phyloP scores from a whole-genome alignment of 192 early-diverging fungal genomes.

The Podila horticola region DNA sequence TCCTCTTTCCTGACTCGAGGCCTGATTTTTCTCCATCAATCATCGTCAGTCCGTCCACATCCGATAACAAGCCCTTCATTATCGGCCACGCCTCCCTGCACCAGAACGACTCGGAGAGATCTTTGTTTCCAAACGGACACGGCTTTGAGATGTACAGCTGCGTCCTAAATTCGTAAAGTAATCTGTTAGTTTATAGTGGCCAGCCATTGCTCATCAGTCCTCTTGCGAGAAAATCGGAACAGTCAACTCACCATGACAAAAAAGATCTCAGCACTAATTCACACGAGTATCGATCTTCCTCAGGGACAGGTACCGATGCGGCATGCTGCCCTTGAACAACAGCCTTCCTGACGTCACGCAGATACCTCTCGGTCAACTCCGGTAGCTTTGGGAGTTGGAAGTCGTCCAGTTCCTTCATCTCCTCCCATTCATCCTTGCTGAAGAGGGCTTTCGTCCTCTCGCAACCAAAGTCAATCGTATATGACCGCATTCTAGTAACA shows the following conservation, averaged over 20 bases:
- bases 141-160: slow-evolving; percentile 22
- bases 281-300: slow-evolving; percentile 36
- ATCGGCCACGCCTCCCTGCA: slow-evolving; percentile 33
- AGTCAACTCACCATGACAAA: slow-evolving; percentile 29
- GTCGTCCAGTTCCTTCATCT: slow-evolving; percentile 24
- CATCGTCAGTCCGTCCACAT: slow-evolving; percentile 40
- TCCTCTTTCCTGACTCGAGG: slow-evolving; percentile 31
- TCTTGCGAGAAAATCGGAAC: no score
- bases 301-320: slow-evolving; percentile 32
- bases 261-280: slow-evolving; percentile 27
- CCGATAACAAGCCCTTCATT: slow-evolving; percentile 36
- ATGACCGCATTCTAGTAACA: slow-evolving; percentile 27
- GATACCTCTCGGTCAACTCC: slow-evolving; percentile 14
- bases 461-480: slow-evolving; percentile 33
- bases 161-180: slow-evolving; percentile 10
- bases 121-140: slow-evolving; percentile 38
- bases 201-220: no score
- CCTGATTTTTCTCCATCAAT: slow-evolving; percentile 41
- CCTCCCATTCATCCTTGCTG: slow-evolving; percentile 29
- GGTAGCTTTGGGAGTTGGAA: slow-evolving; percentile 29
- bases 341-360: slow-evolving; percentile 22
- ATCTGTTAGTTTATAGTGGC: no score
- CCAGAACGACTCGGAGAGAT: slow-evolving; percentile 44
- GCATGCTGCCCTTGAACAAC: slow-evolving; percentile 28
- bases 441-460: slow-evolving; percentile 30